A percentile compares a stretch with the other conserved stretches of the same genome.
Evolutionary conservation across 2,329 filamentous ascomycete genomes (phyloP).

Genomic region (Tolypocladium sp.): DNA sequence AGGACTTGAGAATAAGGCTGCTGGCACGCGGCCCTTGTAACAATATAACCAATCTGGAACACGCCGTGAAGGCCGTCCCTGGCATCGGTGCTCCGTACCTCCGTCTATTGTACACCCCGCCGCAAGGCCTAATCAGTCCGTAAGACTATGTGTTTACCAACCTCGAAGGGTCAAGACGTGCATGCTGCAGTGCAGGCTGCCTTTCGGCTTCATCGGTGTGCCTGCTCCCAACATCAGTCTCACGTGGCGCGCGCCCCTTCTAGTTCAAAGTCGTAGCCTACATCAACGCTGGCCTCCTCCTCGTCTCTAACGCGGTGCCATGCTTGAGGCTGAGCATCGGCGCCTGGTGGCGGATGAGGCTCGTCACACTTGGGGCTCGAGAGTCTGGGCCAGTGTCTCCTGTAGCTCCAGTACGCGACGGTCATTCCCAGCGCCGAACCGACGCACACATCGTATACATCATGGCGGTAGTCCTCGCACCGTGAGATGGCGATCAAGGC

Average conservation of each 20-base stretch:
- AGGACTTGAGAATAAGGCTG: conserved; percentile 4
- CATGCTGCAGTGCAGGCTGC: neutral
- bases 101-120: neutral
- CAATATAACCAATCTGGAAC: conserved; percentile 4
- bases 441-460: conserved; percentile 59
- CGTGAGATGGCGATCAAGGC: conserved; percentile 60
- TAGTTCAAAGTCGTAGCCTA: conserved; percentile 19
- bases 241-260: conserved; percentile 13
- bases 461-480: conserved; percentile 62
- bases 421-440: conserved; percentile 51
- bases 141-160: neutral
- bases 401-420: conserved; percentile 57
- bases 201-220: neutral
- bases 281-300: conserved; percentile 36
- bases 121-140: neutral
- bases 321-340: conserved; percentile 17
- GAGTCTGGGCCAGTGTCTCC: conserved; percentile 52
- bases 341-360: conserved; percentile 42
- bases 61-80: neutral
- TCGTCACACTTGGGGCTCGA: conserved; percentile 43
- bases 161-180: too few species aligned
- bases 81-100: neutral
- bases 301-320: conserved; percentile 43
- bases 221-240: conserved; percentile 11
- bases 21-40: conserved; percentile 6